Evolutionary conservation across 805 yeast species (phyloP).

Genomic region (Suhomyces emberorum): DNA sequence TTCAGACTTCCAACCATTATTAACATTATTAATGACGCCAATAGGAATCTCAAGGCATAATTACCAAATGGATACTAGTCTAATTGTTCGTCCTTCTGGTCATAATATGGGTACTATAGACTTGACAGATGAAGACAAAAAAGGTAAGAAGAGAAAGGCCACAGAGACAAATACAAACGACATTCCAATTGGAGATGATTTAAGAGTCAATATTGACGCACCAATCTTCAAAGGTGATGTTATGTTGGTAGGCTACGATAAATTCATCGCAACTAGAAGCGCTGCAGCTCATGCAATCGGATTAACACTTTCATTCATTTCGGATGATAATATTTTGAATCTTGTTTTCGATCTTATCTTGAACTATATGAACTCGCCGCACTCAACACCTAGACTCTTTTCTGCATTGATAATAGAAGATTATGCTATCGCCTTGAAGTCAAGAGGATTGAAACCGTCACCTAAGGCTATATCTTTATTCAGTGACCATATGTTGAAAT

Average conservation of each 20-base stretch:
- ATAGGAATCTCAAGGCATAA: conserved; percentile 89
- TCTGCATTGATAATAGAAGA: conserved; percentile 70
- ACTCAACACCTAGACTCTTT: conserved; percentile 78
- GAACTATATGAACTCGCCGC: conserved; percentile 52
- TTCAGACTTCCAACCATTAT: conserved; percentile 56
- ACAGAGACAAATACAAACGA: conserved; percentile 10
- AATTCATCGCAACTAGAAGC: conserved; percentile 69
- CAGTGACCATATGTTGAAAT: conserved; percentile 26
- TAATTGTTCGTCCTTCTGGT: conserved; percentile 80
- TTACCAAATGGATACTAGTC: conserved; percentile 75
- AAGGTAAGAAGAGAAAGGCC: conserved; percentile 49
- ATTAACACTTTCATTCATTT: conserved; percentile 50
- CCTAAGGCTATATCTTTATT: conserved; percentile 20
- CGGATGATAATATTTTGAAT: conserved; percentile 34
- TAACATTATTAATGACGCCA: conserved; percentile 82
- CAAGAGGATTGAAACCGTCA: conserved; percentile 12
- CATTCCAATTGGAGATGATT: conserved; percentile 51
- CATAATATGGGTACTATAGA: conserved; percentile 28
- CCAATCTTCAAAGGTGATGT: conserved; percentile 92
- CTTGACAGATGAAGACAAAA: conserved; percentile 23
- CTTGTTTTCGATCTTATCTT: conserved; percentile 37
- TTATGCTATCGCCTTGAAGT: conserved; percentile 43
- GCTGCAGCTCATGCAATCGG: conserved; percentile 79
- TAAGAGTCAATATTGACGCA: conserved; percentile 83
- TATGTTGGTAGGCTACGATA: conserved; percentile 73